phyloP scores from a whole-genome alignment of 257 asterid genomes.

The Craterostigma plantagineum region DNA sequence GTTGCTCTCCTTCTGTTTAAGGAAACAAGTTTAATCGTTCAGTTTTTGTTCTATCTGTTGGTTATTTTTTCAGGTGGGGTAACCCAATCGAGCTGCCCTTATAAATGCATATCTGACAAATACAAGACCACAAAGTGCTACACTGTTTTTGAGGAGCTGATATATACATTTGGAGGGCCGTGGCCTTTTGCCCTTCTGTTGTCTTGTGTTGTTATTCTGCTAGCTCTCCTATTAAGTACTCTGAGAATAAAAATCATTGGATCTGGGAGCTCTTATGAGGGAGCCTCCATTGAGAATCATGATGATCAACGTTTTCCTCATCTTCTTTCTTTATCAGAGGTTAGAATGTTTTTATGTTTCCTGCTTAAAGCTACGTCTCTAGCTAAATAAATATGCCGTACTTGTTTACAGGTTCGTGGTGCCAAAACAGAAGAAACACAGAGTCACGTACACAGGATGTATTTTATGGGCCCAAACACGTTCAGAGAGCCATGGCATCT shows the following conservation, averaged over 20 bases:
- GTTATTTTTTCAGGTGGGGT: constrained; percentile 57
- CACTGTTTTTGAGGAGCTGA: constrained; percentile 90
- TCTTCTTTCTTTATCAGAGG: constrained; percentile 96
- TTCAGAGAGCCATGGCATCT: constrained; percentile 98
- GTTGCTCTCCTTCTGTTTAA: constrained; percentile 4
- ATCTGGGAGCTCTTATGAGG: constrained; percentile 34
- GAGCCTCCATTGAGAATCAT: constrained; percentile 47
- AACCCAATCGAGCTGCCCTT: constrained; percentile 86
- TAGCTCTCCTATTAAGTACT: constrained; percentile 50
- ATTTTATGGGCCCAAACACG: constrained; percentile 79
- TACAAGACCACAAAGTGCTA: constrained; percentile 93
- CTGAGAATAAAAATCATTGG: constrained; percentile 69
- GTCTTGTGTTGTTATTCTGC: constrained; percentile 60
- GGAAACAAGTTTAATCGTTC: constrained; percentile 1
- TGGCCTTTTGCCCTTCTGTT: constrained; percentile 94
- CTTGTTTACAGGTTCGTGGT: constrained; percentile 12
- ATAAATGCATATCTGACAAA: constrained; percentile 72
- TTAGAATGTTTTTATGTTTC: constrained; percentile 5
- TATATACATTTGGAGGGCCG: constrained; percentile 97
- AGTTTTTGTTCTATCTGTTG: background rate
- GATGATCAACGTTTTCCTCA: constrained; percentile 60
- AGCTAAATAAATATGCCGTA: background rate
- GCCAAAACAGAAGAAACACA: constrained; percentile 95
- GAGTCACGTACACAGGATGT: constrained; percentile 96
- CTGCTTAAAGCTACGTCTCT: background rate